Evolutionary conservation across 1,139 yeast species (phyloP), one percentile per base, ranked within the genome.

Genomic region (Candida pseudocylindracea): DNA sequence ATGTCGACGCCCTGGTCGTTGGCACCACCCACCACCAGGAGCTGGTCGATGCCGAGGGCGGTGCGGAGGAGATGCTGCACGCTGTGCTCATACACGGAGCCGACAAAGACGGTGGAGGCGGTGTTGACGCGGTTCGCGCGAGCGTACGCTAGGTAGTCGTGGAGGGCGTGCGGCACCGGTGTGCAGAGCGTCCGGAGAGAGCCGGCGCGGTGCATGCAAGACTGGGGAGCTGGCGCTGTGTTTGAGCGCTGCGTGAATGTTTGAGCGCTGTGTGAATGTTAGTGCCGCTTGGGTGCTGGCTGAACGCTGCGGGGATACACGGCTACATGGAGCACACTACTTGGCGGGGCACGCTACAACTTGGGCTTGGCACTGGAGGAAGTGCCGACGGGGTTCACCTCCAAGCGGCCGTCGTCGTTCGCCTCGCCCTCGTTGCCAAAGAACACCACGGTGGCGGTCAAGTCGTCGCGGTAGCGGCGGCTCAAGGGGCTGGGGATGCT

Each of bases 401-500:
- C 71, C 36, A 70, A 50, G 36, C 57, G 52, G 1, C 76, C 78
- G 26, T 44, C 46, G 31, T 60, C 66, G 37, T 58, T 52, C 29
- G 53, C 58, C 12, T 52, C 55, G 8, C 53, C 49, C 33, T 58
- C 66, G 26, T 67, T 63, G 10, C 91, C 92, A 49, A 88, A 88
- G 52, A 88, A 88, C 4, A 85, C 83, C 24, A 88, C 98, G 2
- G 95, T 83, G 8, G 85, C 96, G 0, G 96, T 85, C 45, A 88
- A 61, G 49, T 88, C 98, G 54, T 88, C 98, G 51, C 98, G 69
- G 53, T 85, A 88, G 33, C 81, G 66, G 51, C 98, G 70, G 13
- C 94, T 78, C 40, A 78, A 67, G 1, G 98, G 95, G 29, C 81
- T 69, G n/a, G 98, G 96, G 36, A 88, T 83, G 34, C 92, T 75